Evolutionary conservation across 2,329 filamentous ascomycete species (phyloP).

Genomic region (Blumeriella jaapii): DNA sequence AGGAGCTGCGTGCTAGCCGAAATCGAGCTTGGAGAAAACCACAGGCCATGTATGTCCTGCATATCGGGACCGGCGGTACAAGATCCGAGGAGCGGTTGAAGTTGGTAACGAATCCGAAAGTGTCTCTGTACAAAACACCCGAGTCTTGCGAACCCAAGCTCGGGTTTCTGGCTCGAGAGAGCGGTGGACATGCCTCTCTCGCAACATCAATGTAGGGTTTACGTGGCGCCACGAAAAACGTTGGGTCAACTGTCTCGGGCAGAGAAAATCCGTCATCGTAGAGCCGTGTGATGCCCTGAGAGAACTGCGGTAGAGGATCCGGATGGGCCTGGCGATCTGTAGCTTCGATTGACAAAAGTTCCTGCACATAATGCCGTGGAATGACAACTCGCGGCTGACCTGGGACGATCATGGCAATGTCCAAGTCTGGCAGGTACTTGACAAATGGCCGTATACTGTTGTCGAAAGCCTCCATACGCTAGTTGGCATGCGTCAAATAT

Average conservation of each 20-base stretch:
- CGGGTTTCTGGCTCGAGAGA: conserved; percentile 35
- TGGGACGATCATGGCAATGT: conserved; percentile 54
- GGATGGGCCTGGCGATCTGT: conserved; percentile 33
- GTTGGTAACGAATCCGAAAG: conserved; percentile 42
- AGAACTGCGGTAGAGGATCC: conserved; percentile 33
- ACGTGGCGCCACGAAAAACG: conserved; percentile 27
- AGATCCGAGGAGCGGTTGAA: conserved; percentile 47
- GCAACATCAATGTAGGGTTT: conserved; percentile 48
- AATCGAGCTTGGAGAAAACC: conserved; percentile 42
- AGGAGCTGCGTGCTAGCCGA: conserved; percentile 42
- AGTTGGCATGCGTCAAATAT: conserved; percentile 27
- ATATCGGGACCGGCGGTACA: conserved; percentile 43
- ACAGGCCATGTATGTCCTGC: conserved; percentile 40
- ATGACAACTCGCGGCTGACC: conserved; percentile 54
- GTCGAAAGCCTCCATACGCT: conserved; percentile 32
- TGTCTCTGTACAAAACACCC: conserved; percentile 33
- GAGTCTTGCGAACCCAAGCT: conserved; percentile 24
- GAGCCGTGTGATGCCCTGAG: conserved; percentile 30
- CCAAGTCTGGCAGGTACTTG: conserved; percentile 47
- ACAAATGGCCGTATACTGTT: conserved; percentile 33
- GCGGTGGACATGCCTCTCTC: conserved; percentile 44
- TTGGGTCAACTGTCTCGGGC: conserved; percentile 14
- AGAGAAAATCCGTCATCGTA: conserved; percentile 14
- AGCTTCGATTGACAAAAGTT: conserved; percentile 37
- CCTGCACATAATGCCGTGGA: conserved; percentile 43